Percentiles rank a stretch among this genome's conserved stretches.
Evolutionary conservation across 345 rosid genomes (phyloP).

Genomic region (Linum usitatissimum): DNA sequence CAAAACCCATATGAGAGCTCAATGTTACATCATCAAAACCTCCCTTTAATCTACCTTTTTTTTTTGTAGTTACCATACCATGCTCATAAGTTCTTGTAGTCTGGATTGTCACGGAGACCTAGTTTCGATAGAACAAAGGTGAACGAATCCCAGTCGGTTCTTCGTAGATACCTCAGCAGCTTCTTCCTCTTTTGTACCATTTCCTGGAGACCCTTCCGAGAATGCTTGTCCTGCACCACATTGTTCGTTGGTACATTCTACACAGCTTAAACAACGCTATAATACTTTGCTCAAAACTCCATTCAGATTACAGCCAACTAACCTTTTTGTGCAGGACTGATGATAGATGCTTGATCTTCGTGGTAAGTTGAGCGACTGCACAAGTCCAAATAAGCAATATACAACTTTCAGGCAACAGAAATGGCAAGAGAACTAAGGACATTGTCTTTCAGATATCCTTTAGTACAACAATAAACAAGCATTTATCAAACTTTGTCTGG

Average conservation of each 20-base stretch:
- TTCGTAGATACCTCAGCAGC: slow-evolving; percentile 65
- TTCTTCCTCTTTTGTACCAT: slow-evolving; percentile 85
- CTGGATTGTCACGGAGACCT: slow-evolving; percentile 76
- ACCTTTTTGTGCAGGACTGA: slow-evolving; percentile 80
- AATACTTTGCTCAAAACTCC: slow-evolving; percentile 2
- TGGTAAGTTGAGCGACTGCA: slow-evolving; percentile 90
- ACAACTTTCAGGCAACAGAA: too few relatives aligned
- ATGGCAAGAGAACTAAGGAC: too few relatives aligned
- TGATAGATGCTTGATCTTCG: slow-evolving; percentile 84
- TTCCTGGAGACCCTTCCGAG: slow-evolving; percentile 60
- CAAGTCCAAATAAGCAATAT: slow-evolving; percentile 4
- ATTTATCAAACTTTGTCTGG: too few relatives aligned
- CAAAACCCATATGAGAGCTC: too few relatives aligned
- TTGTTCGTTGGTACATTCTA: neutral
- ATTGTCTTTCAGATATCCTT: too few relatives aligned
- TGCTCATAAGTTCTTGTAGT: slow-evolving; percentile 29
- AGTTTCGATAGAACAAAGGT: slow-evolving; percentile 59
- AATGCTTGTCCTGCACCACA: slow-evolving; percentile 69
- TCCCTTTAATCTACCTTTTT: too few relatives aligned
- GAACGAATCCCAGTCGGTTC: slow-evolving; percentile 92
- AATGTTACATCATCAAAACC: too few relatives aligned
- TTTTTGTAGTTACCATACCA: too few relatives aligned
- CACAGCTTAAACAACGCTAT: neutral
- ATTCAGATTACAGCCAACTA: too few relatives aligned
- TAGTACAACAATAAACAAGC: too few relatives aligned